These are phyloP conservation scores for Achaetomiella virescens DNA, from an alignment of 495 filamentous ascomycete genomes.

Conservation along the genomic window DNA sequence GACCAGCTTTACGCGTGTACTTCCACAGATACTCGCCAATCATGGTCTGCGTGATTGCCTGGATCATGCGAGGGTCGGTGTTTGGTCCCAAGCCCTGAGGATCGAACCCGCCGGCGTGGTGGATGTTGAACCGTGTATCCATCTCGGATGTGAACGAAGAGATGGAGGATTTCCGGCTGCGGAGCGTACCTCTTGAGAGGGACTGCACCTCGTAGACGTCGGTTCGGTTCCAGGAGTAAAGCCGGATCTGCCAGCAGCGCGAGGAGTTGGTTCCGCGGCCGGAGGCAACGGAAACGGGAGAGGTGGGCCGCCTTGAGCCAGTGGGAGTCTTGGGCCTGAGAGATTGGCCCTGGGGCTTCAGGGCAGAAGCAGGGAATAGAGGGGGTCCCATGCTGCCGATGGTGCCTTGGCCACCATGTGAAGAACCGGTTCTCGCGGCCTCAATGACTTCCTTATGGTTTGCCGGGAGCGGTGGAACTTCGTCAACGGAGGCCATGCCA, in stretches of 20 bases:
- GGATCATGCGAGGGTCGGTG: constrained; percentile 96
- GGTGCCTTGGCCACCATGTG: constrained; percentile 39
- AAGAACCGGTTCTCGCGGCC: constrained; percentile 55
- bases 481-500: constrained; percentile 30
- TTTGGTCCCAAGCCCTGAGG: constrained; percentile 53
- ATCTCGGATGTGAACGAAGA: constrained; percentile 94
- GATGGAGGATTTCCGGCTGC: constrained; percentile 69
- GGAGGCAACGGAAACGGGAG: constrained; percentile 29
- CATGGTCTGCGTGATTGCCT: constrained; percentile 99
- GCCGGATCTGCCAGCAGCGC: constrained; percentile 24
- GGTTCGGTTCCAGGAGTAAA: constrained; percentile 30
- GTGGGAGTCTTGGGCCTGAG: constrained; percentile 69
- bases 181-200: constrained; percentile 30
- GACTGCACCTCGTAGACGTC: constrained; percentile 41
- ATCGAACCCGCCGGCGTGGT: constrained; percentile 50
- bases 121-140: constrained; percentile 80
- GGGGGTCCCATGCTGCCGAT: constrained; percentile 77
- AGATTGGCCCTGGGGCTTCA: constrained; percentile 38
- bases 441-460: constrained; percentile 82
- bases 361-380: constrained; percentile 72
- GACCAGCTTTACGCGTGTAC: constrained; percentile 87
- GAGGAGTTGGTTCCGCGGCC: constrained; percentile 37
- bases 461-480: constrained; percentile 64
- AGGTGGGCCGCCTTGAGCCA: constrained; percentile 31
- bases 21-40: constrained; percentile 99